phyloP scores from a whole-genome alignment of 345 rosid species.

The Carallia brachiata region DNA sequence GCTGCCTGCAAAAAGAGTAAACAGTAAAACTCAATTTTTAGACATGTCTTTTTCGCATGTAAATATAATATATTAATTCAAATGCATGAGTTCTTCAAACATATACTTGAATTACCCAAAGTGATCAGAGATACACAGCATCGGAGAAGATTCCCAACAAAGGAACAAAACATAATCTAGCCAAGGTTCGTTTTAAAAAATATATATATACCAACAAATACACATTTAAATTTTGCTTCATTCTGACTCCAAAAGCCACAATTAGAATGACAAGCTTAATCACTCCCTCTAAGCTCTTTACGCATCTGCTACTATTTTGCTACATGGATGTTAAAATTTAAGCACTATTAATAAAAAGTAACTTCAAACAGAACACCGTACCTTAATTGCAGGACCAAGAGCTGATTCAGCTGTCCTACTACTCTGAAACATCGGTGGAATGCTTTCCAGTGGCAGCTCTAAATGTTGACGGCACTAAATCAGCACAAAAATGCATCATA shows the following conservation, averaged over 20 bases:
- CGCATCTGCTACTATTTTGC: no score
- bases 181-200: no score
- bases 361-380: slow-evolving; percentile 20
- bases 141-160: no score
- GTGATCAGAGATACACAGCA: neutral
- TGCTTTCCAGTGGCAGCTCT: slow-evolving; percentile 82
- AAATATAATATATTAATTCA: neutral
- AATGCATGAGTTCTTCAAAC: neutral
- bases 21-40: neutral
- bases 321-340: no score
- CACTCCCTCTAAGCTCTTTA: no score
- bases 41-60: neutral
- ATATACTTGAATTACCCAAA: neutral
- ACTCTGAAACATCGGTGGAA: slow-evolving; percentile 85
- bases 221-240: no score
- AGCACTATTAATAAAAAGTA: neutral
- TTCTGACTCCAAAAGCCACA: no score
- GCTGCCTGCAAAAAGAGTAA: slow-evolving; percentile 56
- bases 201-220: no score
- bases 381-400: slow-evolving; percentile 93
- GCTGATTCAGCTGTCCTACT: slow-evolving; percentile 80
- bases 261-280: no score
- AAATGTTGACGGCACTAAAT: slow-evolving; percentile 81
- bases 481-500: slow-evolving; percentile 11
- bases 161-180: no score